phyloP scores from a whole-genome alignment of 257 asterid genomes.

The Ajuga chamaepitys region DNA sequence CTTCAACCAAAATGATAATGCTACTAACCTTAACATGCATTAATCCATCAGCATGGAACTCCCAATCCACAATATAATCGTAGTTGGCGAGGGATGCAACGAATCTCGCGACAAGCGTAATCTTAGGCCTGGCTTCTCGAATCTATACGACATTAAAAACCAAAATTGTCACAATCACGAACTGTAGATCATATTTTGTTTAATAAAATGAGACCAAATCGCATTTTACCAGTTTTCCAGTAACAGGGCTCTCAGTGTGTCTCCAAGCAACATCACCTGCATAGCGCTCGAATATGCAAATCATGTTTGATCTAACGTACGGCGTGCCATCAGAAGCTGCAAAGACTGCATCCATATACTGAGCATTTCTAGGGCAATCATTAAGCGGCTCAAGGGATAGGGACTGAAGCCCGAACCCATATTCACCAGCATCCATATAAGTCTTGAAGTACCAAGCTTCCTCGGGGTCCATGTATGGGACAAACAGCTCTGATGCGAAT shows the following conservation, averaged over 20 bases:
- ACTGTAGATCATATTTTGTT: background rate
- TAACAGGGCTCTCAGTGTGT: slow-evolving; percentile 52
- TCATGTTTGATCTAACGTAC: slow-evolving; percentile 42
- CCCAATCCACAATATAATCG: slow-evolving; percentile 77
- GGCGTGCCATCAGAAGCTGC: slow-evolving; percentile 68
- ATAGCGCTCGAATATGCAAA: slow-evolving; percentile 68
- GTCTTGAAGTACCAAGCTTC: slow-evolving; percentile 80
- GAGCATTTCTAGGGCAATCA: slow-evolving; percentile 67
- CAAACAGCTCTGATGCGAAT: slow-evolving; percentile 72
- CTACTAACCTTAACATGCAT: slow-evolving; percentile 52
- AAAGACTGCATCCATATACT: slow-evolving; percentile 59
- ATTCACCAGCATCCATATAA: slow-evolving; percentile 85
- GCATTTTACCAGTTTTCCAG: slow-evolving; percentile 27
- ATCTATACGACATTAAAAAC: slow-evolving; percentile 12
- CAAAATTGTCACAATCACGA: background rate
- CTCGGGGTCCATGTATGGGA: slow-evolving; percentile 83
- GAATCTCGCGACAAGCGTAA: slow-evolving; percentile 53
- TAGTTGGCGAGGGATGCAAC: slow-evolving; percentile 69
- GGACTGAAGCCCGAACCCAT: slow-evolving; percentile 62
- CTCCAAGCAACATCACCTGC: slow-evolving; percentile 72
- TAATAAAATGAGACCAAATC: background rate
- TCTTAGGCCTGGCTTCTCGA: slow-evolving; percentile 65
- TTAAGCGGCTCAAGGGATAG: slow-evolving; percentile 66
- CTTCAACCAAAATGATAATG: too few species aligned
- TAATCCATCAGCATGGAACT: slow-evolving; percentile 74